Evolutionary conservation across 2,329 filamentous ascomycete genomes (phyloP).

Genomic region (Tolypocladium tundrense): DNA sequence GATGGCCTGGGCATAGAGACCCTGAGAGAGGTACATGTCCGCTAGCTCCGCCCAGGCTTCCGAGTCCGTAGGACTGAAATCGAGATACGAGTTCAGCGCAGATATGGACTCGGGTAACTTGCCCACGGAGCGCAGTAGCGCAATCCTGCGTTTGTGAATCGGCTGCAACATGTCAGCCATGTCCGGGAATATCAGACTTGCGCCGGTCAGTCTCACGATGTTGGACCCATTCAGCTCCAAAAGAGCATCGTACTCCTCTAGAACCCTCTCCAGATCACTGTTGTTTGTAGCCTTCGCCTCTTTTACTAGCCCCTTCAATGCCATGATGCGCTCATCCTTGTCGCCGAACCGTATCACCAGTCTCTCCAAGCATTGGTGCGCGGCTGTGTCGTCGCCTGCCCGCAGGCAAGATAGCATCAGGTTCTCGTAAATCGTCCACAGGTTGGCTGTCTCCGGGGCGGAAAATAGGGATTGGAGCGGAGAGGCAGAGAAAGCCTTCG

Average conservation of each 20-base stretch:
- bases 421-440: constrained; percentile 82
- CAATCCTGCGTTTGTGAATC: constrained; percentile 74
- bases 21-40: constrained; percentile 74
- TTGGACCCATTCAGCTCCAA: constrained; percentile 67
- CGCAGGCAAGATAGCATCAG: constrained; percentile 75
- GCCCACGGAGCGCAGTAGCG: constrained; percentile 66
- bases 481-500: constrained; percentile 44
- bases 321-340: constrained; percentile 78
- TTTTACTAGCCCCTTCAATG: constrained; percentile 69
- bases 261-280: constrained; percentile 54
- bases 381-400: constrained; percentile 71
- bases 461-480: constrained; percentile 42
- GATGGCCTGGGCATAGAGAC: constrained; percentile 71
- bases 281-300: constrained; percentile 68
- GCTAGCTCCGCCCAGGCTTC: constrained; percentile 91
- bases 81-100: constrained; percentile 64
- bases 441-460: constrained; percentile 60
- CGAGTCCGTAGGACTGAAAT: constrained; percentile 77
- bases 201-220: constrained; percentile 45
- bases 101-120: constrained; percentile 62
- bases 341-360: constrained; percentile 72
- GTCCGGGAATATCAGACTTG: constrained; percentile 2
- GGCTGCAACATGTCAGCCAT: constrained; percentile 41
- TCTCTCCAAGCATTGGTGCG: constrained; percentile 63
- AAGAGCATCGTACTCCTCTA: constrained; percentile 69